phyloP scores from a whole-genome alignment of 2,329 filamentous ascomycete species.

The Nigrospora sphaerica region DNA sequence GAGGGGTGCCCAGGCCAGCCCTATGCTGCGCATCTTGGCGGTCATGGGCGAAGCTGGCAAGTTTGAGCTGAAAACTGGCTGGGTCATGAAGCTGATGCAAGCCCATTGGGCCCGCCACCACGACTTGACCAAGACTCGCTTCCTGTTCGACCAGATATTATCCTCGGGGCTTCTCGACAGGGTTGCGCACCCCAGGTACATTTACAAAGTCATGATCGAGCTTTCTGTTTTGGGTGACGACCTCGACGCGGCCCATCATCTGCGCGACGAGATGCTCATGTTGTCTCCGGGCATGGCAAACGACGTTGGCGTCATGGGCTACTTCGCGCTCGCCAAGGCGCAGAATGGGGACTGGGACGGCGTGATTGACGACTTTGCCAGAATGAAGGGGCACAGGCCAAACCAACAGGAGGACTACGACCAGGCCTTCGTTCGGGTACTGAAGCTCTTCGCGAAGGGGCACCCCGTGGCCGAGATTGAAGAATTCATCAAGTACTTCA shows the following conservation, averaged over 20 bases:
- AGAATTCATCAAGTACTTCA: slow-evolving; percentile 29
- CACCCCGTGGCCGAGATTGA: slow-evolving; percentile 33
- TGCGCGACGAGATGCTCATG: slow-evolving; percentile 17
- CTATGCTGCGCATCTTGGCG: slow-evolving; percentile 21
- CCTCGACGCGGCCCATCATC: slow-evolving; percentile 19
- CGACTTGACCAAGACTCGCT: slow-evolving; percentile 15
- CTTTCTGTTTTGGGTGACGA: slow-evolving; percentile 28
- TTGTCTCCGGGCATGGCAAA: slow-evolving; percentile 15
- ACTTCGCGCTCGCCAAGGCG: slow-evolving; percentile 28
- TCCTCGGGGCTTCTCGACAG: slow-evolving; percentile 13
- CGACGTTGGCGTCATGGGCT: slow-evolving; percentile 26
- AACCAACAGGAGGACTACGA: slow-evolving; percentile 14
- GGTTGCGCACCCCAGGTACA: slow-evolving; percentile 16
- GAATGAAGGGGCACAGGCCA: slow-evolving; percentile 9
- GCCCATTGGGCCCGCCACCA: slow-evolving; percentile 23
- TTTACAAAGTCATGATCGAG: slow-evolving; percentile 33
- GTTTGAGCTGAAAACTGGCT: slow-evolving; percentile 20
- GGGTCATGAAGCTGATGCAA: slow-evolving; percentile 28
- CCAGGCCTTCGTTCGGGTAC: slow-evolving; percentile 27
- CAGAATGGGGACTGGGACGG: slow-evolving; percentile 32
- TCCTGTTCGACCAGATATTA: slow-evolving; percentile 19
- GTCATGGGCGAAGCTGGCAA: slow-evolving; percentile 11
- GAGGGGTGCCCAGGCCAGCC: slow-evolving; percentile 16
- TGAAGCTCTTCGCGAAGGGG: slow-evolving; percentile 28
- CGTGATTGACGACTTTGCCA: slow-evolving; percentile 25